Percentiles rank a stretch among this genome's conserved stretches.
These are phyloP conservation scores for Jaapia argillacea DNA, from an alignment of 768 basidiomycete genomes.

Conservation along the genomic window DNA sequence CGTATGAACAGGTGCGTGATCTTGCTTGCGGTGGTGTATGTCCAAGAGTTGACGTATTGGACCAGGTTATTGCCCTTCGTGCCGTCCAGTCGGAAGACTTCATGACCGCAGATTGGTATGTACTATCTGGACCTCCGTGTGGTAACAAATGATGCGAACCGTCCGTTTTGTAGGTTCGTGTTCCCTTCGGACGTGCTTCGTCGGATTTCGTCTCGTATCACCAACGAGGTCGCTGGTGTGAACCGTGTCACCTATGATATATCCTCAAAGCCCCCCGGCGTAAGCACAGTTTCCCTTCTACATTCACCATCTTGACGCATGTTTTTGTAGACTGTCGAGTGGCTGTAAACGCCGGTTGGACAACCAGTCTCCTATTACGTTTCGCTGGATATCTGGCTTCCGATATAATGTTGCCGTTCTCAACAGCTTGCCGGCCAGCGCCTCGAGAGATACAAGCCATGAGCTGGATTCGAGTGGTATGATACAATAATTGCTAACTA, in stretches of 20 bases:
- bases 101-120: constrained; percentile 98
- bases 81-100: constrained; percentile 99
- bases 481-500: neutral
- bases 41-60: constrained; percentile 4
- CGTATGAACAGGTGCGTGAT: constrained; percentile 76
- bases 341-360: constrained; percentile 1
- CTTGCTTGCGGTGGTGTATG: too few species aligned
- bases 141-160: neutral
- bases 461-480: neutral
- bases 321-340: constrained; percentile 15
- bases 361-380: too few species aligned
- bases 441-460: neutral
- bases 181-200: constrained; percentile 88
- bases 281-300: constrained; percentile 25
- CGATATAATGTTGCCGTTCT: too few species aligned
- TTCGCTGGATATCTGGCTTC: too few species aligned
- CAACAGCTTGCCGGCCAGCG: too few species aligned
- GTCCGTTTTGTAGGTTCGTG: constrained; percentile 57
- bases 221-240: constrained; percentile 95
- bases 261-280: constrained; percentile 93
- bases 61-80: constrained; percentile 81
- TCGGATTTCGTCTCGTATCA: constrained; percentile 91
- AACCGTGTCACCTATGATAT: constrained; percentile 96
- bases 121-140: too few species aligned
- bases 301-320: constrained; percentile 5